Percentiles rank a stretch among this genome's conserved stretches.
phyloP scores from a whole-genome alignment of 2,329 filamentous ascomycete species.

The Fusarium buxicola region DNA sequence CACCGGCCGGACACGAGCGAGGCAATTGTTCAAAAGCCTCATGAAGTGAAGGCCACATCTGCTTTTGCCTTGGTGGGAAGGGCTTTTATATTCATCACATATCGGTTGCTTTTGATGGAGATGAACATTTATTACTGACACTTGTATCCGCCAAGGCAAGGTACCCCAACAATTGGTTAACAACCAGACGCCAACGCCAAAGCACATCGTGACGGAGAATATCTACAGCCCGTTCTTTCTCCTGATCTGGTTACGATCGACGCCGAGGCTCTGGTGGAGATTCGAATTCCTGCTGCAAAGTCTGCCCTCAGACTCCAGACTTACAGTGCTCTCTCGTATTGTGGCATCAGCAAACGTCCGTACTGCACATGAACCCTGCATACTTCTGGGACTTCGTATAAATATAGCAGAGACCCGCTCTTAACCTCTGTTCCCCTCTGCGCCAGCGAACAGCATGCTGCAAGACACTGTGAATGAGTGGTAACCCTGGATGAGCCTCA shows the following conservation, averaged over 20 bases:
- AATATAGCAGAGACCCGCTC: slow-evolving; percentile 34
- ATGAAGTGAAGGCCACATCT: not conserved
- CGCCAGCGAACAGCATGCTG: slow-evolving; percentile 3
- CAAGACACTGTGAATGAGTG: slow-evolving; percentile 5
- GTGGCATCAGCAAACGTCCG: slow-evolving; percentile 17
- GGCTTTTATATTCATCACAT: no score
- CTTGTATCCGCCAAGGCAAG: no score
- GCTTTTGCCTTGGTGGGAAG: not conserved
- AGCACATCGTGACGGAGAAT: no score
- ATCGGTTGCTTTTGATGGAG: no score
- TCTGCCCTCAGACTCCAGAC: slow-evolving; percentile 1
- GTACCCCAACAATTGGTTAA: not conserved
- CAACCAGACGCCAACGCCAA: no score
- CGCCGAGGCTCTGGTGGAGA: slow-evolving; percentile 13
- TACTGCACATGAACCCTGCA: slow-evolving; percentile 22
- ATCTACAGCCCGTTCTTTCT: not conserved
- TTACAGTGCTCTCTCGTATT: slow-evolving; percentile 33
- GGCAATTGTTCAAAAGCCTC: slow-evolving; percentile 6
- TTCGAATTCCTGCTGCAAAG: slow-evolving; percentile 4
- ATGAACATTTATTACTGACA: no score
- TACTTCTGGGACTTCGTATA: slow-evolving; percentile 20
- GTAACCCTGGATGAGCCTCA: not conserved
- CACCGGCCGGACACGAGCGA: slow-evolving; percentile 17
- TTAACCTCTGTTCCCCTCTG: not conserved
- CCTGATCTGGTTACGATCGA: slow-evolving; percentile 10